Conservation (phyloP, 345 rosid genomes). For the Murraya paniculata region DNA sequence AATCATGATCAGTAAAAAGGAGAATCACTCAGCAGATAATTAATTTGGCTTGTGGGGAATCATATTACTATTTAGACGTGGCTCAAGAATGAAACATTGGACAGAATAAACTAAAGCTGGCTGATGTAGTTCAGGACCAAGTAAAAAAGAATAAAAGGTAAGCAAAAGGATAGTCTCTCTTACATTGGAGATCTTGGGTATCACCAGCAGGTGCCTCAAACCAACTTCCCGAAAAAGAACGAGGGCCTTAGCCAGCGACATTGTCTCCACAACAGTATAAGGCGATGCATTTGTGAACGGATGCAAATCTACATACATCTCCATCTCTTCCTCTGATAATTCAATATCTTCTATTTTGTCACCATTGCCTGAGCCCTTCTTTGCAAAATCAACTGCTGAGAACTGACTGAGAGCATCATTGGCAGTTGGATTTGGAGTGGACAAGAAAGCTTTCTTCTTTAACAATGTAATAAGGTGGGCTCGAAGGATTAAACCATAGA, state of each 20-base stretch:
- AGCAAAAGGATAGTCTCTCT: conserved; percentile 28
- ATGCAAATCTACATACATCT: conserved; percentile 79
- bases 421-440: conserved; percentile 37
- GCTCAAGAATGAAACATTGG: not conserved
- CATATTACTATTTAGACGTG: not conserved
- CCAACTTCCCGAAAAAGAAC: conserved; percentile 84
- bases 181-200: conserved; percentile 69
- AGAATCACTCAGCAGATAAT: not conserved
- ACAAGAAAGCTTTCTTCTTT: conserved; percentile 63
- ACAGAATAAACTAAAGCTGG: not conserved
- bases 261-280: conserved; percentile 86
- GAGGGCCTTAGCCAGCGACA: conserved; percentile 91
- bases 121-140: not conserved
- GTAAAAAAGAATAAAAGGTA: not conserved
- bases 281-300: conserved; percentile 93
- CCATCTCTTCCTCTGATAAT: conserved; percentile 76
- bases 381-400: conserved; percentile 65
- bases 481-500: conserved; percentile 76
- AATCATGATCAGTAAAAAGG: not conserved
- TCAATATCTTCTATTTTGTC: conserved; percentile 65
- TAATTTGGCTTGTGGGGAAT: not conserved
- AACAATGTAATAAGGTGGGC: conserved; percentile 69
- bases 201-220: conserved; percentile 79
- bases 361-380: conserved; percentile 66
- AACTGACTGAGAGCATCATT: conserved; percentile 40